Base-by-base conservation (phyloP, 768 basidiomycete species). In the Hirschioporus abietinus region DNA sequence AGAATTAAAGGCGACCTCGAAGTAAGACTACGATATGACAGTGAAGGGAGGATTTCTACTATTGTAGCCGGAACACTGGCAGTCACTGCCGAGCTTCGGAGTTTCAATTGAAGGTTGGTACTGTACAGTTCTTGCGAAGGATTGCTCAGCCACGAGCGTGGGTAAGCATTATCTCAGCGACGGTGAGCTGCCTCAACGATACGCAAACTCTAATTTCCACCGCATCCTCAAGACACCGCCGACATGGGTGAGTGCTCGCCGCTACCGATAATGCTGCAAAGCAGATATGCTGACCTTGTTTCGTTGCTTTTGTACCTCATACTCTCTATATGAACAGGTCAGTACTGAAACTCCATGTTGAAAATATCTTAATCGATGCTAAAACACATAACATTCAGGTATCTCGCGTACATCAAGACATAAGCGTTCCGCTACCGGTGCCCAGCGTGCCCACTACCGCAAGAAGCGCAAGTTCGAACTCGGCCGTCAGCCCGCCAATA, bases 391-490 rank as follows among this genome's bases (percentile, higher is more conserved):
- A 52, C 12, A 20, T 20, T 20, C 72, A 95, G 96, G 96, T 94
- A 98, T 99, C 79, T 92, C 96, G 76, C 91, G 96, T 74, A 88
- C 95, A 71, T 96, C 95, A 74, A 87, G 96, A 78, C 95, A 99
- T 87, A 99, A 99, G 83, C 94, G 96, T 78, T 92, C 95, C 72
- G 90, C 87, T 73, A 90, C 94, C 63, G 96, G 93, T 75, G 93
- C 92, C 68, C 92, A 95, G 81, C 90, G 92, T 74, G 88, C 95
- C 73, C 88, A 91, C 83, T 96, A 95, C 84, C 94, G 96, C 86
- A 99, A 99, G 88, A 99, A 99, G 93, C 90, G 97, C 90, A 98
- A 99, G 84, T 99, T 99, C 82, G 97, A 99, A 86, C 89, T 98
- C 75, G 97, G 96, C 77, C 95, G 97, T 77, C 97, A 99, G 78